These are phyloP conservation scores for Alternaria arborescens DNA, from an alignment of 2,329 filamentous ascomycete genomes.

Conservation along the genomic window DNA sequence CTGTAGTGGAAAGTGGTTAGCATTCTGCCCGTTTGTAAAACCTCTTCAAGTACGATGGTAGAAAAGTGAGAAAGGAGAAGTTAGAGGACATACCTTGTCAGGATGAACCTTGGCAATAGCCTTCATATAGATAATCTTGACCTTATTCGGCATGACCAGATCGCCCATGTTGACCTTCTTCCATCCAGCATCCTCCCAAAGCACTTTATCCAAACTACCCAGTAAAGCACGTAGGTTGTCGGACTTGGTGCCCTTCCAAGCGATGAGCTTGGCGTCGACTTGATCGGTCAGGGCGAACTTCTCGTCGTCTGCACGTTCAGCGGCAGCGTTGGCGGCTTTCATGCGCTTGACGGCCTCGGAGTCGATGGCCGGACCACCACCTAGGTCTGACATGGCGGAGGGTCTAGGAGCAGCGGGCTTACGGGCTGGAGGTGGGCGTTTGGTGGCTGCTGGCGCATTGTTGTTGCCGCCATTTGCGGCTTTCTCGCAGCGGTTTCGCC, in stretches of 20 bases:
- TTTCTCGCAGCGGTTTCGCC: conserved; percentile 87
- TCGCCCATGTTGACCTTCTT: conserved; percentile 96
- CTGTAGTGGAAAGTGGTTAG: conserved; percentile 42
- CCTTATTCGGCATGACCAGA: conserved; percentile 89
- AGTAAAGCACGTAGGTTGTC: conserved; percentile 91
- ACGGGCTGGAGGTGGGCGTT: conserved; percentile 39
- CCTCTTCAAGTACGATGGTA: background rate
- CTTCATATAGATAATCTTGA: conserved; percentile 99
- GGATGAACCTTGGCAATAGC: conserved; percentile 98
- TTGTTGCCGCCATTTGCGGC: conserved; percentile 63
- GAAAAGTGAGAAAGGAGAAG: background rate
- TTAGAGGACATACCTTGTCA: conserved; percentile 77
- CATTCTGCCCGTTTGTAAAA: background rate
- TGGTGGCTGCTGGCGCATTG: conserved; percentile 23
- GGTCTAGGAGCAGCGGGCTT: conserved; percentile 41
- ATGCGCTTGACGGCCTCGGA: conserved; percentile 82
- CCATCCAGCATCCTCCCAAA: conserved; percentile 94
- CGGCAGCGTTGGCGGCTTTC: conserved; percentile 83
- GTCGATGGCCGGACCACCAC: conserved; percentile 58
- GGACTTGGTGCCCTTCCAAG: conserved; percentile 90
- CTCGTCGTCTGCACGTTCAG: conserved; percentile 88
- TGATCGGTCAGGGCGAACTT: conserved; percentile 87
- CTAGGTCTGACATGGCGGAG: conserved; percentile 55
- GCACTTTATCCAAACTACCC: conserved; percentile 83
- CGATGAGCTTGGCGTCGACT: conserved; percentile 79